Evolutionary conservation across 257 asterid genomes (phyloP).

Genomic region (Solanum dulcamara): DNA sequence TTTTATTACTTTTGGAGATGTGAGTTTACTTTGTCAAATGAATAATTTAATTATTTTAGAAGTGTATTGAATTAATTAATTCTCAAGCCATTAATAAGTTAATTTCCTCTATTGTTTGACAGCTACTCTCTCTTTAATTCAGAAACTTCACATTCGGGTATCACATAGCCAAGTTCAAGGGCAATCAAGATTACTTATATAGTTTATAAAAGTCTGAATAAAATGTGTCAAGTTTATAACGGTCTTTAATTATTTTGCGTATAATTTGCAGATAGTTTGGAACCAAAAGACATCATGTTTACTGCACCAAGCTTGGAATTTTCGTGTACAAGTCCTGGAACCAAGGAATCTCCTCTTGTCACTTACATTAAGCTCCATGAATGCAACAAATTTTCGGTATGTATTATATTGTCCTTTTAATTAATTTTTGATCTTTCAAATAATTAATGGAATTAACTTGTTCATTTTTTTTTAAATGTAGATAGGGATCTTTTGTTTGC

Average conservation of each 20-base stretch:
- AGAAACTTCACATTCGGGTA: not conserved
- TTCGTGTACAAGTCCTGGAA: not conserved
- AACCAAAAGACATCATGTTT: constrained; percentile 3
- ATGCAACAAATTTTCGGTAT: constrained; percentile 10
- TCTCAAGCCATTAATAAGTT: not conserved
- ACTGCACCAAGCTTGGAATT: constrained; percentile 1
- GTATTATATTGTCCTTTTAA: not conserved
- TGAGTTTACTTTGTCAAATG: not conserved
- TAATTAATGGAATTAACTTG: no score
- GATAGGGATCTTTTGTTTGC: constrained; percentile 25
- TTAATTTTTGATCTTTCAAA: not conserved
- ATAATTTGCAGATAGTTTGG: not conserved
- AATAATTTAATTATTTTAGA: not conserved
- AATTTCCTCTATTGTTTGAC: not conserved
- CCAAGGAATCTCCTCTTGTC: not conserved
- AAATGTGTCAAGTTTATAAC: no score
- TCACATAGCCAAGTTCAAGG: no score
- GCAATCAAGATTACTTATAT: no score
- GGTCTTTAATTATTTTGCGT: not conserved
- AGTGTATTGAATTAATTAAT: not conserved
- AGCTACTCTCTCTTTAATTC: not conserved
- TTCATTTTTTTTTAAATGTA: not conserved
- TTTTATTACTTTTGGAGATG: not conserved
- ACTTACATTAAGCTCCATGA: constrained; percentile 6
- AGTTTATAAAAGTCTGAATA: no score